These are phyloP conservation scores for Colletotrichum sp. DNA, from an alignment of 2,329 filamentous ascomycete genomes.

Conservation along the genomic window DNA sequence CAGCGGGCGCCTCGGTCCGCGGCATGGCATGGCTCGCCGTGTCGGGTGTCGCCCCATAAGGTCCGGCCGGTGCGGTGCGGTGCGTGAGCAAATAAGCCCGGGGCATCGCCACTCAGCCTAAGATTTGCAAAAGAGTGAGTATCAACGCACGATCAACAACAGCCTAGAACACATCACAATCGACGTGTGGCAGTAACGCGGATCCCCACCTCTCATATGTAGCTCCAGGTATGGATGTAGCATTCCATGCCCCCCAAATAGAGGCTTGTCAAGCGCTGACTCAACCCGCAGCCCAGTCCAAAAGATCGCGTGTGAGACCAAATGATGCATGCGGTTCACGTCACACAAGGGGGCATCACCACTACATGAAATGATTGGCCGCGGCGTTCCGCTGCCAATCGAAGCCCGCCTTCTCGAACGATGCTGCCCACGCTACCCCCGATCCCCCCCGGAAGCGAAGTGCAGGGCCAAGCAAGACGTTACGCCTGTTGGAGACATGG, in stretches of 20 bases:
- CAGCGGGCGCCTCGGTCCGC: not conserved
- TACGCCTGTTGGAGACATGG: not conserved
- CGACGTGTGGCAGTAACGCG: not conserved
- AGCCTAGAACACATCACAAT: not conserved
- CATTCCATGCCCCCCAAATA: not conserved
- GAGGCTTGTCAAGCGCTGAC: not conserved
- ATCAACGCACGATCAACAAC: not conserved
- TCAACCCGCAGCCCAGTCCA: not conserved
- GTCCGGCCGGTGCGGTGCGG: not conserved
- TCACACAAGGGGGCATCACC: not conserved
- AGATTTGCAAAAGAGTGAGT: too few relatives aligned
- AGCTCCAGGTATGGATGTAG: not conserved
- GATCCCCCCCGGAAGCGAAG: not conserved
- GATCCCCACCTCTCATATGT: not conserved
- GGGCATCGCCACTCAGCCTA: not conserved
- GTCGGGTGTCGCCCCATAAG: not conserved
- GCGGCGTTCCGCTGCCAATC: not conserved
- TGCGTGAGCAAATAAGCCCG: not conserved
- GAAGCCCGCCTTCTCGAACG: not conserved
- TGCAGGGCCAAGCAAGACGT: not conserved
- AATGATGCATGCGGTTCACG: not conserved
- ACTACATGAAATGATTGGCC: not conserved
- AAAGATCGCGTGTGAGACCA: not conserved
- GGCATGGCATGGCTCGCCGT: not conserved
- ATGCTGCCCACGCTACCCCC: not conserved